A percentile compares a stretch with the other conserved stretches of the same genome.
Conservation (phyloP, 768 basidiomycete genomes). For the Phanerochaete carnosa region DNA sequence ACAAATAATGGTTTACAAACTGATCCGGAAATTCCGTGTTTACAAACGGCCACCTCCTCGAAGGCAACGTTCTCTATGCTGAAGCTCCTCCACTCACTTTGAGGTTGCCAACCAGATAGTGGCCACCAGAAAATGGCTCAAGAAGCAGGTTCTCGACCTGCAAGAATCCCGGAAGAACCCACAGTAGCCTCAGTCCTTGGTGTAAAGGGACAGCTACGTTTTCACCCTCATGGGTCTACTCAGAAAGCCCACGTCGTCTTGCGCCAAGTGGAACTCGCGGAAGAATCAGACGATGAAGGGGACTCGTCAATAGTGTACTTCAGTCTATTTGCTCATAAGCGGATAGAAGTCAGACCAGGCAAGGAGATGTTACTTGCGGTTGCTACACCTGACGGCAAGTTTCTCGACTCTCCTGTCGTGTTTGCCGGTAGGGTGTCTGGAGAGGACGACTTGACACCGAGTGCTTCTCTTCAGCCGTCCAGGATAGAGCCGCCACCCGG, state of each 20-base stretch:
- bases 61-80: slow-evolving; percentile 8
- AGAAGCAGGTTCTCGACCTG: not conserved
- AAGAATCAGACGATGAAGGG: slow-evolving; percentile 41
- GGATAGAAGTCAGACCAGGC: slow-evolving; percentile 67
- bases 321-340: slow-evolving; percentile 64
- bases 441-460: slow-evolving; percentile 15
- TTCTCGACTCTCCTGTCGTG: slow-evolving; percentile 55
- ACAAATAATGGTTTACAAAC: not conserved
- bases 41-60: slow-evolving; percentile 10
- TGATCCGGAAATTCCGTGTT: slow-evolving; percentile 3
- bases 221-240: slow-evolving; percentile 61
- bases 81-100: slow-evolving; percentile 10
- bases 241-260: slow-evolving; percentile 70
- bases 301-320: slow-evolving; percentile 45
- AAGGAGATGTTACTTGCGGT: slow-evolving; percentile 67
- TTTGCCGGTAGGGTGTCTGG: slow-evolving; percentile 48
- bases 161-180: slow-evolving; percentile 18
- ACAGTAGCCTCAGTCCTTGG: slow-evolving; percentile 55
- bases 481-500: not conserved
- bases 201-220: slow-evolving; percentile 57
- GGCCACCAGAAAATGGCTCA: not conserved
- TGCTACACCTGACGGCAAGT: slow-evolving; percentile 40
- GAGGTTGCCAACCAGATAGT: slow-evolving; percentile 9
- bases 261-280: slow-evolving; percentile 52
- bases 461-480: slow-evolving; percentile 14